Evolutionary conservation across 441 rosid genomes (phyloP).

Genomic region (Breynia disticha): DNA sequence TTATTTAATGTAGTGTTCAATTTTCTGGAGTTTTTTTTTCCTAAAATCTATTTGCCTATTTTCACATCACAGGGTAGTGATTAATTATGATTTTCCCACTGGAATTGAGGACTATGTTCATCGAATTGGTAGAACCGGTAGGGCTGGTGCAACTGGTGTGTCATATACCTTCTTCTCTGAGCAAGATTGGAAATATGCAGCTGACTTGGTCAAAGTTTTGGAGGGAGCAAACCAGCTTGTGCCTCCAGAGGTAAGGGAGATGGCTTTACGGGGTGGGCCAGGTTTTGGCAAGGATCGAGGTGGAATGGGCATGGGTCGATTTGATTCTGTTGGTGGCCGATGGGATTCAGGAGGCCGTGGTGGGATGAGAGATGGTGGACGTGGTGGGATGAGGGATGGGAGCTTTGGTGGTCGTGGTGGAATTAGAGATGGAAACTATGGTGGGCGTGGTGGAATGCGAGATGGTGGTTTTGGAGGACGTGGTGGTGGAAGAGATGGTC

Average conservation of each 20-base stretch:
- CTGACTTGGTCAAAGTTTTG: slow-evolving; percentile 75
- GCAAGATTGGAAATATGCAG: slow-evolving; percentile 79
- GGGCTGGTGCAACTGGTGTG: slow-evolving; percentile 97
- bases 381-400: slow-evolving; percentile 30
- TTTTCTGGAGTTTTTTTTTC: not conserved
- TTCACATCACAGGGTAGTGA: slow-evolving; percentile 56
- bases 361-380: slow-evolving; percentile 13
- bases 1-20: not conserved
- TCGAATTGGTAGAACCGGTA: slow-evolving; percentile 94
- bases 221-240: slow-evolving; percentile 93
- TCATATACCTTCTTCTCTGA: slow-evolving; percentile 86
- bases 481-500: slow-evolving; percentile 37
- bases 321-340: slow-evolving; percentile 46
- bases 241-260: slow-evolving; percentile 74
- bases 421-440: slow-evolving; percentile 34
- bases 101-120: slow-evolving; percentile 96
- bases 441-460: slow-evolving; percentile 46
- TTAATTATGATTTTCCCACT: slow-evolving; percentile 86
- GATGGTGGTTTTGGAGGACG: slow-evolving; percentile 42
- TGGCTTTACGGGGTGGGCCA: slow-evolving; percentile 74
- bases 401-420: slow-evolving; percentile 53
- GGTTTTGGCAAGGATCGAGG: slow-evolving; percentile 60
- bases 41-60: not conserved
- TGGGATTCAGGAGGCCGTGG: slow-evolving; percentile 56
- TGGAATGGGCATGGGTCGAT: slow-evolving; percentile 52